Conservation (phyloP, 2,329 filamentous ascomycete genomes). For the Pleomassaria siparia region DNA sequence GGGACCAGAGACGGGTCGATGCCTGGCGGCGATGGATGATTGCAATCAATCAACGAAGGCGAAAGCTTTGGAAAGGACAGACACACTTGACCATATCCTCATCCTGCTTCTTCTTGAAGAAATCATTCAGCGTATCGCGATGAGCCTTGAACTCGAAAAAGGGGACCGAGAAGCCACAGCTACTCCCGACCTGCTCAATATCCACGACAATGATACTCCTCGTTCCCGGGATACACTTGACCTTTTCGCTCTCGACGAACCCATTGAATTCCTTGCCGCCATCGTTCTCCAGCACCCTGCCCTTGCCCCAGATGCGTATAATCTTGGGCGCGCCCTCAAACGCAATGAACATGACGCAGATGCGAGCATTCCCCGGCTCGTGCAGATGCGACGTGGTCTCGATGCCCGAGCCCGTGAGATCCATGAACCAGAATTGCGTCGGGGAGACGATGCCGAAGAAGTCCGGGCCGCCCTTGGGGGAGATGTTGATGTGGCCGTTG, state of each 20-base stretch:
- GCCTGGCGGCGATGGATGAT: too few relatives aligned
- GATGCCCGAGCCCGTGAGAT: constrained; percentile 46
- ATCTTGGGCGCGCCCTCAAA: constrained; percentile 48
- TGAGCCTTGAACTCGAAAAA: constrained; percentile 48
- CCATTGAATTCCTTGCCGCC: constrained; percentile 34
- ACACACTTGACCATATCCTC: constrained; percentile 46
- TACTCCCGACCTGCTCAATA: constrained; percentile 47
- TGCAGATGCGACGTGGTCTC: constrained; percentile 49
- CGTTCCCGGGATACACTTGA: constrained; percentile 41
- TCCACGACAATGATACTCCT: constrained; percentile 46
- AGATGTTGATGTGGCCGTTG: constrained; percentile 49
- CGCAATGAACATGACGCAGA: constrained; percentile 47
- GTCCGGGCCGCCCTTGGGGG: constrained; percentile 46
- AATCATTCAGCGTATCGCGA: constrained; percentile 44
- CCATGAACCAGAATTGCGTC: constrained; percentile 49
- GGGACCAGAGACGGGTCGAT: too few relatives aligned
- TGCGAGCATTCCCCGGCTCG: constrained; percentile 46
- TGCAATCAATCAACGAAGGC: too few relatives aligned
- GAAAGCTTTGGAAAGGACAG: background rate
- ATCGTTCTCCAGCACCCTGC: constrained; percentile 42
- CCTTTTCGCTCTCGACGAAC: constrained; percentile 38
- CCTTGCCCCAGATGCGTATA: constrained; percentile 47
- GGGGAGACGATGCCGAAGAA: constrained; percentile 46
- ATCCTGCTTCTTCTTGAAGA: constrained; percentile 45
- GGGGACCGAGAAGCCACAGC: constrained; percentile 48